These are phyloP conservation scores for Globisporangium emineosum DNA, from an alignment of 352 stramenopile species.

Conservation along the genomic window DNA sequence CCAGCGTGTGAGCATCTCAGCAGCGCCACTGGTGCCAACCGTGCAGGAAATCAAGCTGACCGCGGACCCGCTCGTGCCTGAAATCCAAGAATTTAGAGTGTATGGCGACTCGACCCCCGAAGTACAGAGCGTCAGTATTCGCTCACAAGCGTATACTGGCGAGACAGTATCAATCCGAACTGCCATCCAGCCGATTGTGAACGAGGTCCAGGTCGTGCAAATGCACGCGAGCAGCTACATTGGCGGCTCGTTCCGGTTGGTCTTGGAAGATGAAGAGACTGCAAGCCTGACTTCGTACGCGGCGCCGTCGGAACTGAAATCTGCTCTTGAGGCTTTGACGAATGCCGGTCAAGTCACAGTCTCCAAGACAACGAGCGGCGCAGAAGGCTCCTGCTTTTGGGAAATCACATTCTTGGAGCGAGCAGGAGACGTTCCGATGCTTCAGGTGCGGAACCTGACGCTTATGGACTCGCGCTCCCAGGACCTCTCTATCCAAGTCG, in stretches of 20 bases:
- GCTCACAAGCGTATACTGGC: constrained; percentile 34
- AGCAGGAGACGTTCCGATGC: constrained; percentile 43
- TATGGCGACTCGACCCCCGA: constrained; percentile 33
- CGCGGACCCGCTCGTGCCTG: constrained; percentile 23
- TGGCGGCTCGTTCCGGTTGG: constrained; percentile 40
- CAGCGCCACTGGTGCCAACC: constrained; percentile 32
- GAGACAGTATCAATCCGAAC: constrained; percentile 38
- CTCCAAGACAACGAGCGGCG: constrained; percentile 25
- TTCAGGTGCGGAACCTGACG: constrained; percentile 40
- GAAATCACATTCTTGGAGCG: constrained; percentile 53
- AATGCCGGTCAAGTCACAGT: constrained; percentile 39
- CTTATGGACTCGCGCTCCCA: constrained; percentile 41
- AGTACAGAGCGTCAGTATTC: constrained; percentile 36
- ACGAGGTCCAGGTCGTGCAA: constrained; percentile 43
- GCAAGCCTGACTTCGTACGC: constrained; percentile 47
- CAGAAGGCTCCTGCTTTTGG: constrained; percentile 49
- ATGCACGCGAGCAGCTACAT: constrained; percentile 43
- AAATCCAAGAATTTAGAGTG: constrained; percentile 55
- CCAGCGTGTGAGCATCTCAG: constrained; percentile 47
- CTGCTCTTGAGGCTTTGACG: constrained; percentile 41
- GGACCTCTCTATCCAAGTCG: constrained; percentile 37
- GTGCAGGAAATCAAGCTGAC: constrained; percentile 37
- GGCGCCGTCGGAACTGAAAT: constrained; percentile 34
- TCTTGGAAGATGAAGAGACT: constrained; percentile 35
- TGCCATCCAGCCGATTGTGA: constrained; percentile 24